phyloP scores from a whole-genome alignment of 495 filamentous ascomycete genomes.

The Podospora bellae-mahoneyi region DNA sequence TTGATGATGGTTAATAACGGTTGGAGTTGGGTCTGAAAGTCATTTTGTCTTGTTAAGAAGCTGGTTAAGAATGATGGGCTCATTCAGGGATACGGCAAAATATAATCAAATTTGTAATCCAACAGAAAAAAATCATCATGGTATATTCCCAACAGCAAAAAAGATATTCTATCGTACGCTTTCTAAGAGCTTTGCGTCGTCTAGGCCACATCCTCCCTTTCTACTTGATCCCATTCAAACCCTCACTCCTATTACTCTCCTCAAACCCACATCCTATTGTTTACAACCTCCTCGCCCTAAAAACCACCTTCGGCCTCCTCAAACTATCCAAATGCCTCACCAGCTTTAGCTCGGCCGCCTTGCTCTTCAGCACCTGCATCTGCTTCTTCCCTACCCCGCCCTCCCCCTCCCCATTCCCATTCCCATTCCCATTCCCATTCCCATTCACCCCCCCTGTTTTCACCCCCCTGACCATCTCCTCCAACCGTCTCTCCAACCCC shows the following conservation, averaged over 20 bases:
- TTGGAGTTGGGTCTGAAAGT: too few relatives aligned
- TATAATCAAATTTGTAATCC: neutral
- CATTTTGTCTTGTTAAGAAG: too few relatives aligned
- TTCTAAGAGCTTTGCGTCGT: too few relatives aligned
- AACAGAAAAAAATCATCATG: constrained; percentile 28
- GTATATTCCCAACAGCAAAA: constrained; percentile 54
- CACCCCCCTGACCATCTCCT: constrained; percentile 32
- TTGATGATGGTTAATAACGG: too few relatives aligned
- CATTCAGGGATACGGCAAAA: neutral
- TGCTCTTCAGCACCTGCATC: constrained; percentile 62
- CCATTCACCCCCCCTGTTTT: constrained; percentile 24
- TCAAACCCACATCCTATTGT: too few relatives aligned
- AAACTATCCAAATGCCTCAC: constrained; percentile 67
- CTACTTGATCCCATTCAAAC: constrained; percentile 36
- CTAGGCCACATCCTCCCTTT: constrained; percentile 37
- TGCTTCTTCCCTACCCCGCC: constrained; percentile 62
- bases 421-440: constrained; percentile 30
- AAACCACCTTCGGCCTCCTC: constrained; percentile 57
- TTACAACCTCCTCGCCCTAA: constrained; percentile 52
- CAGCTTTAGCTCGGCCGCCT: constrained; percentile 76
- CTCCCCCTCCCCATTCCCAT: constrained; percentile 36
- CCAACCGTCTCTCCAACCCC: constrained; percentile 47
- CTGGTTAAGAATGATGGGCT: too few relatives aligned
- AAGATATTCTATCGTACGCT: constrained; percentile 54
- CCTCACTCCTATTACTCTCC: too few relatives aligned